Evolutionary conservation across 208 protist genomes (phyloP).

Genomic region (Vickermania spadyakhi): DNA sequence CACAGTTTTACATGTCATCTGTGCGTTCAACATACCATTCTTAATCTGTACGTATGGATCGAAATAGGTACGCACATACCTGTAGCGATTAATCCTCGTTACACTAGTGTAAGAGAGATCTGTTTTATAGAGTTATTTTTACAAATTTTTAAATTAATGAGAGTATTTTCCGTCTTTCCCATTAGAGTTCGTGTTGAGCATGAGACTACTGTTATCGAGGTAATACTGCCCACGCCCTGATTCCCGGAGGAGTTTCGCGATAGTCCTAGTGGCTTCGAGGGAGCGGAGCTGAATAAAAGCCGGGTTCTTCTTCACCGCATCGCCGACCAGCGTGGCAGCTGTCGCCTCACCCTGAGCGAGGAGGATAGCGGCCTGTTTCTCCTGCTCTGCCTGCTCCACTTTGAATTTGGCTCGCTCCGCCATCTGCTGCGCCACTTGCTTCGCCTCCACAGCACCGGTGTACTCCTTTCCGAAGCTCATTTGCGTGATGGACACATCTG

Average conservation of each 20-base stretch:
- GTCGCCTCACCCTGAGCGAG: slow-evolving; percentile 91
- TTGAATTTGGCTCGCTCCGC: slow-evolving; percentile 92
- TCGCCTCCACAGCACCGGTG: slow-evolving; percentile 92
- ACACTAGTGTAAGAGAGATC: no score
- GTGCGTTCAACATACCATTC: no score
- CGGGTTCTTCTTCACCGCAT: slow-evolving; percentile 83
- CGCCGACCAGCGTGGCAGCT: slow-evolving; percentile 81
- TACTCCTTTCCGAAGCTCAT: slow-evolving; percentile 96
- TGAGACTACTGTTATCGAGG: slow-evolving; percentile 76
- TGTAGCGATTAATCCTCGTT: no score
- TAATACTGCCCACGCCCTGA: slow-evolving; percentile 65
- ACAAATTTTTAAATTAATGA: no score
- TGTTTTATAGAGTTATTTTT: no score
- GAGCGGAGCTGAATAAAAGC: slow-evolving; percentile 91
- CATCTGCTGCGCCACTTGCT: slow-evolving; percentile 96
- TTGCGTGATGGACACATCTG: slow-evolving; percentile 97
- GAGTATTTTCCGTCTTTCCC: no score
- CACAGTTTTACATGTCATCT: no score
- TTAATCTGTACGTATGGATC: no score
- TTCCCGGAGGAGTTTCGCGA: slow-evolving; percentile 76
- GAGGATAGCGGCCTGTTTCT: slow-evolving; percentile 90
- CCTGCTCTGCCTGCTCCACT: slow-evolving; percentile 92
- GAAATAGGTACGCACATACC: no score
- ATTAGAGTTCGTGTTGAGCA: slow-evolving; percentile 36
- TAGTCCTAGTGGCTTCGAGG: slow-evolving; percentile 88